These are phyloP conservation scores for Nepenthes alata DNA, from an alignment of 179 eudicot genomes.

Conservation along the genomic window DNA sequence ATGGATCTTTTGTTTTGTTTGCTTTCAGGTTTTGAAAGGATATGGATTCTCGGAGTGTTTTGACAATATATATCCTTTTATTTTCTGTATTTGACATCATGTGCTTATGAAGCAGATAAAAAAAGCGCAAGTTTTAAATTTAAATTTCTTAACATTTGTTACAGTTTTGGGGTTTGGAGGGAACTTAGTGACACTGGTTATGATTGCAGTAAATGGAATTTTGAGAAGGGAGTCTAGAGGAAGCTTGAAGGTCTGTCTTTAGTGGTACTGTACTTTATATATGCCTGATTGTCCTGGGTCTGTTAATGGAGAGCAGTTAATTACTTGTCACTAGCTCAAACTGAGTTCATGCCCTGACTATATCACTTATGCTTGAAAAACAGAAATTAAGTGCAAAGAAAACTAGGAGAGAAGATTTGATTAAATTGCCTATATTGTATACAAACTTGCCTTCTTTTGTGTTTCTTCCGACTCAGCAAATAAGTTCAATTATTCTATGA, in stretches of 20 bases:
- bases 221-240: constrained; percentile 15
- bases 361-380: background rate
- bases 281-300: background rate
- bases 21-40: constrained; percentile 52
- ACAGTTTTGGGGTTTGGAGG: constrained; percentile 59
- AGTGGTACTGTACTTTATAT: background rate
- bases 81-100: background rate
- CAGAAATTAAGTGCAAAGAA: background rate
- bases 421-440: background rate
- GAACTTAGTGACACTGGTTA: constrained; percentile 32
- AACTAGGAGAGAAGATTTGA: background rate
- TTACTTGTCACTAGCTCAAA: too few relatives aligned
- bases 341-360: too few relatives aligned
- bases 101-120: background rate
- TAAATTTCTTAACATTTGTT: constrained; percentile 18
- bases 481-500: background rate
- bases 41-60: constrained; percentile 51
- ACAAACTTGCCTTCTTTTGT: background rate
- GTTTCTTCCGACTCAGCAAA: background rate
- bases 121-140: background rate
- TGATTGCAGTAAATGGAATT: constrained; percentile 25
- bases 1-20: constrained; percentile 4
- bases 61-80: constrained; percentile 59
- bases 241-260: constrained; percentile 26
- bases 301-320: background rate